Base-by-base conservation (phyloP, 352 stramenopile species). In the Pythium rhizo-oryzae region DNA sequence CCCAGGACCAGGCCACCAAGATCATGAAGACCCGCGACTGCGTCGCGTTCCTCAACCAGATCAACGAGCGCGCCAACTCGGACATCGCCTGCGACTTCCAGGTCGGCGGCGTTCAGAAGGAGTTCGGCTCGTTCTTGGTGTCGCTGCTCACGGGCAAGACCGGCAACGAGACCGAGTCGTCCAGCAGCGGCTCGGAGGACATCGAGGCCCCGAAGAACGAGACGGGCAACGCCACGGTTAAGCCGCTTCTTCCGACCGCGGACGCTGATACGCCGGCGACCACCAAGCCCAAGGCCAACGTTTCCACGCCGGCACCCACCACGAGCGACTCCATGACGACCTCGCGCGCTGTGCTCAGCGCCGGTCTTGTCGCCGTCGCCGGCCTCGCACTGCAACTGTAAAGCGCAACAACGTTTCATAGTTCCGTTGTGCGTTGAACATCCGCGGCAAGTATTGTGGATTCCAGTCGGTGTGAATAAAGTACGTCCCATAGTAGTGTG, bases 11-110 rank as follows among this genome's bases (percentile, higher is more conserved):
- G 69, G 79, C 77, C 12, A 47, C 83, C 52, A 73, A 62, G 39
- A 66, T 91, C 39, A 75, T 76, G 33, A 74, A 77, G 63, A 80
- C 76, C 35, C 76, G 74, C 46, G 80, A 77, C 59, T 91, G 83
- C 71, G 82, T 85, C 25, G 81, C 87, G 46, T 90, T 82, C 64
- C 43, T 89, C 65, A 91, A 91, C 74, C 83, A 91, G 68, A 74
- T 91, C 52, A 89, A 81, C 70, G 58, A 86, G 58, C 39, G 76
- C 51, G 83, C 83, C 63, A 91, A 91, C 72, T 33, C 57, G 44
- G 57, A 75, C 23, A 89, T 87, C 58, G 73, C 84, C 49, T 91
- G 83, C 60, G 74, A 84, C 24, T 62, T 77, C 55, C 37, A 67
- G 46, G 62, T 91, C 47, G 71, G 70, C 44, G 70, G 74, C 54